Base-by-base conservation (phyloP, 768 basidiomycete species). In the Xerocomellus amylosporus region DNA sequence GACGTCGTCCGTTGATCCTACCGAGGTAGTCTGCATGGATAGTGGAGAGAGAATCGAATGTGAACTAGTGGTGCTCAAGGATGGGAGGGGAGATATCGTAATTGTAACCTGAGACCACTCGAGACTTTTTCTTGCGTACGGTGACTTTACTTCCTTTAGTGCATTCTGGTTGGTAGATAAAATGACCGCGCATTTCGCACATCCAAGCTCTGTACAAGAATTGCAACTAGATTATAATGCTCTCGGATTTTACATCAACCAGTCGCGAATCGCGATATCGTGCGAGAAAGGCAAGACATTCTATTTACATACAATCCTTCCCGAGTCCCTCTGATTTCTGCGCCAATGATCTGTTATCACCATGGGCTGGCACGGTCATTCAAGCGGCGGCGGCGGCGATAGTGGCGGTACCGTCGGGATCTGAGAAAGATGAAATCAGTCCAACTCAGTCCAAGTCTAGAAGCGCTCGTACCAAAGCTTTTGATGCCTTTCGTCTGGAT, bases 11-110 rank as follows among this genome's bases (percentile, higher is more conserved):
- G 75, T 87, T 38, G 96, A 99, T 68, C 86, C 86, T 37, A 98
- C 97, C 10, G 85, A 88, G 61, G 87, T 99, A 14, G 83, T 91
- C 3, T 97, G 95, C 66, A 79, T 92, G 73, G 97, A 98, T 67
- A 91, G 87, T 0, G 91, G 90, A 7, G 94, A 97, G 74, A 89
- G 86, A 68, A 83, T 97, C 45, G 90, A 90, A 55, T 94, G 92
- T 70, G 93, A 97, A 69, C 71, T 96, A 13, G 93, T 97, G 26
- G 88, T 98, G 49, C 74, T 98, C 57, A 89, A 92, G 70, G 93
- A 98, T 67, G 93, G 92, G 8, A 82, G 83, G 69, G 94, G 94
- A 0, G 88, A 94, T 54, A 87, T 94, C 55, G 89, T 97, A 28
- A 93, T 85, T 30, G 88, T 96, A 30, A 95, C 94, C 24, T 69